phyloP scores from a whole-genome alignment of 202 grass and related monocot genomes.

The Setaria viridis region DNA sequence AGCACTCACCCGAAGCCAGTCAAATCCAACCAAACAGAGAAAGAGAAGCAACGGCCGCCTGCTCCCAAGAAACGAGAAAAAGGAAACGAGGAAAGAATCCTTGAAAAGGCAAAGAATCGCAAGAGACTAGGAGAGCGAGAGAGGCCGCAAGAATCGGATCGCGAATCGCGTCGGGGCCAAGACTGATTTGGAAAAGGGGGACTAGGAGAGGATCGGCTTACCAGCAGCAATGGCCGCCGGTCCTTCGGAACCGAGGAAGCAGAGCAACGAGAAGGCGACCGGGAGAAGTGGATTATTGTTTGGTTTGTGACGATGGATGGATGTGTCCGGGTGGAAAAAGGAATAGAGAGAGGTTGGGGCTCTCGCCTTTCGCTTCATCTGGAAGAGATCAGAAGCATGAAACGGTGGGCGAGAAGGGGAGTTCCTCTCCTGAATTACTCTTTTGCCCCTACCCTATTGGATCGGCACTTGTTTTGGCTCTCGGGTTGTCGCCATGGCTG shows the following conservation, averaged over 20 bases:
- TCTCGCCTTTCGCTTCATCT: constrained; percentile 34
- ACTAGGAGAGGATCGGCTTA: not conserved
- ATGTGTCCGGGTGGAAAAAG: not conserved
- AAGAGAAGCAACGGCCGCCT: not conserved
- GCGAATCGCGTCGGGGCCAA: not conserved
- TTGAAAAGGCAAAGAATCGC: constrained; percentile 16
- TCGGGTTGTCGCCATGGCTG: no score
- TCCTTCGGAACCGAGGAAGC: constrained; percentile 17
- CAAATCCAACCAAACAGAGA: not conserved
- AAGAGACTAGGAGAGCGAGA: not conserved
- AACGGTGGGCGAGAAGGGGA: constrained; percentile 18
- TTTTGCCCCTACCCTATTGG: constrained; percentile 4
- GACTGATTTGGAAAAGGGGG: constrained; percentile 7
- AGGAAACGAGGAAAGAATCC: not conserved
- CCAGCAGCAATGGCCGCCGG: constrained; percentile 43
- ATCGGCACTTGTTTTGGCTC: no score
- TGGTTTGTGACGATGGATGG: no score
- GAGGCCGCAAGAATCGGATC: not conserved
- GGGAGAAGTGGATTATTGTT: constrained; percentile 19
- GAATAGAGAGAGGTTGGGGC: not conserved
- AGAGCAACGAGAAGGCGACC: constrained; percentile 9
- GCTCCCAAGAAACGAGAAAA: not conserved
- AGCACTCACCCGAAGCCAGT: not conserved
- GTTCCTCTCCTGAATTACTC: not conserved
- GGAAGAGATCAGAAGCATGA: constrained; percentile 31